These are phyloP conservation scores for Mantamonas sphyraenae DNA, from an alignment of 78 protist genomes.

Conservation along the genomic window DNA sequence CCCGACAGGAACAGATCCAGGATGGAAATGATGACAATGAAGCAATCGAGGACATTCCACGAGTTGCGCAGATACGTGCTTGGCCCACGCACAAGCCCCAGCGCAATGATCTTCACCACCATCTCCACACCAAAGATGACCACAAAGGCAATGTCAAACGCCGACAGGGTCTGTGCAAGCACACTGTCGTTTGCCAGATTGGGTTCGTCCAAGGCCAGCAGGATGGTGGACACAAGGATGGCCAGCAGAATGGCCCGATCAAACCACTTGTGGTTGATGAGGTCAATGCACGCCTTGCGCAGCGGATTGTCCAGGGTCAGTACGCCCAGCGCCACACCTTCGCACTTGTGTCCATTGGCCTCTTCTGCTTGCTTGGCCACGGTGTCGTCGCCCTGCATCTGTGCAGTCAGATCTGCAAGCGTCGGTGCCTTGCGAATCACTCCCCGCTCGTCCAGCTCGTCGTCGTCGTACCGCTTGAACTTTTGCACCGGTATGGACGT, in stretches of 20 bases:
- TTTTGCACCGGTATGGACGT: no score
- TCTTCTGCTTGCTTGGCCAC: no score
- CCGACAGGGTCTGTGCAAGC: not conserved
- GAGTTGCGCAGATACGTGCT: conserved; percentile 9
- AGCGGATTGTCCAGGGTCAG: no score
- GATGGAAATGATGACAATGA: conserved; percentile 12
- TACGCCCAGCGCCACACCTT: no score
- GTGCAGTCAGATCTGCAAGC: no score
- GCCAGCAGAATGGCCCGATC: not conserved
- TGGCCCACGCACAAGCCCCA: not conserved
- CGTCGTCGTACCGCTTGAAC: no score
- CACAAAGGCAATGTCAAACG: not conserved
- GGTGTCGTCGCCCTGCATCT: no score
- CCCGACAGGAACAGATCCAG: not conserved
- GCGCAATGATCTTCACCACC: conserved; percentile 8
- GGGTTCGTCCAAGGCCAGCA: conserved; percentile 13
- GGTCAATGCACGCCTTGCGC: no score
- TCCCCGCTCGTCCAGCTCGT: no score
- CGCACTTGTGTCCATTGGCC: no score
- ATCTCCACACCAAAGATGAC: not conserved
- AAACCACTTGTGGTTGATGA: conserved; percentile 1
- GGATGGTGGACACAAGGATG: conserved; percentile 6
- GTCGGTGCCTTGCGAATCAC: no score
- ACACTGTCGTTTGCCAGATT: no score
- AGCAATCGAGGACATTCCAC: conserved; percentile 17